Evolutionary conservation across 192 early-diverging fungal species (phyloP).

Genomic region (Diversispora eburnea): DNA sequence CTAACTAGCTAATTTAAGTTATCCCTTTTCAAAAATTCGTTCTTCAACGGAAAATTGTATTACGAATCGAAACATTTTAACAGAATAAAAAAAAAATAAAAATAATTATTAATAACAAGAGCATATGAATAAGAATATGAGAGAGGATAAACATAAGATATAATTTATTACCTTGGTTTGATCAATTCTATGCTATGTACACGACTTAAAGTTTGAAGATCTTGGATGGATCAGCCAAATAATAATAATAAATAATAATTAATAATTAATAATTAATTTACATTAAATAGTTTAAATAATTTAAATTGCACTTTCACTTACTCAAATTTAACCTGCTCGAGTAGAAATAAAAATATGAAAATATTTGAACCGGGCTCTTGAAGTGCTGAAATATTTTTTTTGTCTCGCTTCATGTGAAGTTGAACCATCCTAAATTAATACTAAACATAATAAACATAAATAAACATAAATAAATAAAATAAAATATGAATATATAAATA

Average conservation of each 20-base stretch:
- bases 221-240: conserved; percentile 61
- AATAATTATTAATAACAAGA: too few species aligned
- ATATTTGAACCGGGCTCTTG: conserved; percentile 58
- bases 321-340: conserved; percentile 72
- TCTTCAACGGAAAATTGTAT: conserved; percentile 63
- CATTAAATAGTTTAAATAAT: not conserved
- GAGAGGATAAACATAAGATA: too few species aligned
- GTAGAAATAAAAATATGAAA: conserved; percentile 70
- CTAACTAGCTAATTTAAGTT: conserved; percentile 71
- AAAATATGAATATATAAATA: too few species aligned
- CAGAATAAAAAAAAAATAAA: conserved; percentile 1
- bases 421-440: conserved; percentile 50
- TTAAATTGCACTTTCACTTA: conserved; percentile 17
- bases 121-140: too few species aligned
- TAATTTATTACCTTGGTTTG: conserved; percentile 54
- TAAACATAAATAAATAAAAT: too few species aligned
- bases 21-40: conserved; percentile 69
- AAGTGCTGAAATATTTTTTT: conserved; percentile 57
- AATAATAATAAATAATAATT: too few species aligned
- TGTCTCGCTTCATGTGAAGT: conserved; percentile 51
- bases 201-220: conserved; percentile 69
- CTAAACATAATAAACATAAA: too few species aligned
- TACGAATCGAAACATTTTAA: conserved; percentile 58
- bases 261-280: conserved; percentile 62
- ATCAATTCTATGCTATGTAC: conserved; percentile 74